Evolutionary conservation across 1,284 basidiomycete genomes (phyloP).

Genomic region (Cryptococcus maquisensis): DNA sequence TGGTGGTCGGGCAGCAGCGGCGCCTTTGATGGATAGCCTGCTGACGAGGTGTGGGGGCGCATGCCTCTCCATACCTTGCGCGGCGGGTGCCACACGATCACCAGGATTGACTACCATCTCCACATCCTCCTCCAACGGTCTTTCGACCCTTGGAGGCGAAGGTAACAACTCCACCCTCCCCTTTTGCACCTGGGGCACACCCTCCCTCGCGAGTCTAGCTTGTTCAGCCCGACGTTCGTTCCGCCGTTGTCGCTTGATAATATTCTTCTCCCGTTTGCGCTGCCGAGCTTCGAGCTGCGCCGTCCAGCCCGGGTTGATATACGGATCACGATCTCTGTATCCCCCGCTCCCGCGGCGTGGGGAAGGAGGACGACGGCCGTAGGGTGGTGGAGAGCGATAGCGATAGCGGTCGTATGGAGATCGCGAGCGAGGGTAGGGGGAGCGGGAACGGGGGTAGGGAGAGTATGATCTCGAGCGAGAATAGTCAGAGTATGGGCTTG

Average conservation of each 20-base stretch:
- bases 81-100: not conserved
- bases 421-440: conserved; percentile 2
- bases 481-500: too few species aligned
- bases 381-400: conserved; percentile 8
- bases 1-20: not conserved
- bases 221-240: not conserved
- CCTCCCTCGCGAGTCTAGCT: not conserved
- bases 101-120: not conserved
- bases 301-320: conserved; percentile 39
- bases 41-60: not conserved
- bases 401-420: conserved; percentile 6
- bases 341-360: conserved; percentile 14
- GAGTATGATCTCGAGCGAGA: too few species aligned
- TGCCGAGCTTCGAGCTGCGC: conserved; percentile 15
- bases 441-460: too few species aligned
- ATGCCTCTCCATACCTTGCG: not conserved
- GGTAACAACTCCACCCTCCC: not conserved
- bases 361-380: conserved; percentile 10
- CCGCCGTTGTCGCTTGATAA: not conserved
- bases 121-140: not conserved
- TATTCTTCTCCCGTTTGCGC: not conserved
- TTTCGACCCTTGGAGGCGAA: not conserved
- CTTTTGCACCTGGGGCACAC: not conserved
- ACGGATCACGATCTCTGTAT: conserved; percentile 25
- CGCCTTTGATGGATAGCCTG: not conserved